These are phyloP conservation scores for Leptodermis oblonga DNA, from an alignment of 257 asterid species.

Conservation along the genomic window DNA sequence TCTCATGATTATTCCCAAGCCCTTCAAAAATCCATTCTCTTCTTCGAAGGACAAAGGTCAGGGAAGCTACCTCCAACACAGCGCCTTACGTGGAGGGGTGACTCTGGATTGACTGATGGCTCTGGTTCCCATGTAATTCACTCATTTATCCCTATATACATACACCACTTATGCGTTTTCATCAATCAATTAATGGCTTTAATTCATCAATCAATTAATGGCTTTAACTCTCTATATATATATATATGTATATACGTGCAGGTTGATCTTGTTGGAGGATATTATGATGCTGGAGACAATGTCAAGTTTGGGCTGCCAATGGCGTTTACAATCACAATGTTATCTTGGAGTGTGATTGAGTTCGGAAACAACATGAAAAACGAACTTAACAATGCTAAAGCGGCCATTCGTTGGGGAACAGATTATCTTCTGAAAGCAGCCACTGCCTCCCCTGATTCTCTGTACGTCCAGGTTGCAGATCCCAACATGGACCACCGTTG, in stretches of 20 bases:
- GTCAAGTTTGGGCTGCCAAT: conserved; percentile 79
- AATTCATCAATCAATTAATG: too few species aligned
- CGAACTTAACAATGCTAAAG: conserved; percentile 47
- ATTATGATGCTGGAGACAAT: conserved; percentile 88
- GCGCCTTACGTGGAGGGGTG: conserved; percentile 56
- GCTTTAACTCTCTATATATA: too few species aligned
- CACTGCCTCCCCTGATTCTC: conserved; percentile 47
- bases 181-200: too few species aligned
- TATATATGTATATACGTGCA: too few species aligned
- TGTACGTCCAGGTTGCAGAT: conserved; percentile 84
- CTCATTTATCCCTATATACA: neutral
- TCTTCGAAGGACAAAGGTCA: conserved; percentile 85
- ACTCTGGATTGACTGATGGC: conserved; percentile 73
- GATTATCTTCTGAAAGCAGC: conserved; percentile 92
- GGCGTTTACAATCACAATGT: conserved; percentile 79
- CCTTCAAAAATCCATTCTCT: conserved; percentile 60
- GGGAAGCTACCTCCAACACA: conserved; percentile 61
- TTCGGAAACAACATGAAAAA: conserved; percentile 54
- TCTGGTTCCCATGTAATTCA: conserved; percentile 49
- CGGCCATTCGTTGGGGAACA: conserved; percentile 67
- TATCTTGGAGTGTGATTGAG: conserved; percentile 80
- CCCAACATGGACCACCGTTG: conserved; percentile 71
- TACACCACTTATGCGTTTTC: too few species aligned
- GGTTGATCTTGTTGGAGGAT: conserved; percentile 84
- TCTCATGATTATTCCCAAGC: conserved; percentile 55